A percentile compares a stretch with the other conserved stretches of the same genome.
Evolutionary conservation across 2,329 filamentous ascomycete species (phyloP).

Genomic region (Alternaria burnsii): DNA sequence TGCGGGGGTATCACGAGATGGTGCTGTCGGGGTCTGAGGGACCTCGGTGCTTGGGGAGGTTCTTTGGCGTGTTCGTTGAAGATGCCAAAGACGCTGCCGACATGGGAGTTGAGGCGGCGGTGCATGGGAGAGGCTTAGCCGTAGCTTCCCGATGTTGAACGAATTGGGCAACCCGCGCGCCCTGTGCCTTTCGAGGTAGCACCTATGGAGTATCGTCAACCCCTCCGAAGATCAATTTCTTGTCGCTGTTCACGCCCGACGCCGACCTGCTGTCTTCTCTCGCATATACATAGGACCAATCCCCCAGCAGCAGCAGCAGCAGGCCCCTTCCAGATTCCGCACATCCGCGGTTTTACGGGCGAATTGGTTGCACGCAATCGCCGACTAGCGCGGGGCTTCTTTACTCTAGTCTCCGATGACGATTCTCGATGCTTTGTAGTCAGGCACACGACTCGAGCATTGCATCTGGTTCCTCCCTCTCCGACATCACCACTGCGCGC

Average conservation of each 20-base stretch:
- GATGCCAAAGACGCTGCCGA: constrained; percentile 3
- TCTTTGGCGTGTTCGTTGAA: constrained; percentile 1
- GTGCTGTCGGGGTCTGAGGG: constrained; percentile 2
- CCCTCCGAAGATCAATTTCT: constrained; percentile 20
- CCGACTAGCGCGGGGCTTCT: constrained; percentile 23
- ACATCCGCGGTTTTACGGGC: constrained; percentile 16
- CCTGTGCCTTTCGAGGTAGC: constrained; percentile 10
- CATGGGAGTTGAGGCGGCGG: constrained; percentile 5
- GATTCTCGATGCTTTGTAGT: constrained; percentile 22
- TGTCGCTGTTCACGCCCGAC: constrained; percentile 13
- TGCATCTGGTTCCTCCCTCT: constrained; percentile 1
- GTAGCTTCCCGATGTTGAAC: constrained; percentile 18
- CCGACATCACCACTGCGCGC: constrained; percentile 12
- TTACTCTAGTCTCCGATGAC: constrained; percentile 27
- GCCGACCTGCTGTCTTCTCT: not conserved
- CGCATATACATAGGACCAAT: not conserved
- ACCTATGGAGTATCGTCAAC: constrained; percentile 10
- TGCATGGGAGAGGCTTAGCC: constrained; percentile 15
- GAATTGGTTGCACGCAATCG: constrained; percentile 11
- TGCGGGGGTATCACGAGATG: constrained; percentile 6
- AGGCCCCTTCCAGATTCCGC: constrained; percentile 3
- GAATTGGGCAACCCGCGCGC: constrained; percentile 20
- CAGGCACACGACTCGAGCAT: constrained; percentile 20
- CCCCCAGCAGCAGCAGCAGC: constrained; percentile 6
- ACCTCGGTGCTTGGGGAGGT: not conserved